phyloP scores from a whole-genome alignment of 495 filamentous ascomycete genomes.

The Opeltia flavorubescens region DNA sequence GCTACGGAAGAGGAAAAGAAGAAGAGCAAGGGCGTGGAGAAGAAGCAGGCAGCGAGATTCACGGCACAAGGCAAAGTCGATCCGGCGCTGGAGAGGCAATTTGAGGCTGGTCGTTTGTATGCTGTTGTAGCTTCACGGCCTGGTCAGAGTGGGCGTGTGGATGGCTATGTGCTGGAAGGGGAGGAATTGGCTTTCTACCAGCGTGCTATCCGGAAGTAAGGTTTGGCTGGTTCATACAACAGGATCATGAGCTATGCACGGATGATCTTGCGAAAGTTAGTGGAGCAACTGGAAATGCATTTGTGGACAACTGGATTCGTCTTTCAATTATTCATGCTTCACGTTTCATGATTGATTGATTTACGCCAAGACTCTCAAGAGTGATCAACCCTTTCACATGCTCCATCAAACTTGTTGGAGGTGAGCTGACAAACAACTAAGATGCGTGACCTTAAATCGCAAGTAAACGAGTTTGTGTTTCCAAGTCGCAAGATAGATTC shows the following conservation, averaged over 20 bases:
- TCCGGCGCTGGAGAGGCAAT: conserved; percentile 81
- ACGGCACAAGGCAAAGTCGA: conserved; percentile 83
- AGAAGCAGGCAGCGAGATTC: conserved; percentile 85
- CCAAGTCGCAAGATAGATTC: no score
- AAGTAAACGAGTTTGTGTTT: no score
- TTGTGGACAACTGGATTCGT: no score
- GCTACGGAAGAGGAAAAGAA: conserved; percentile 38
- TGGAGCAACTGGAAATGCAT: no score
- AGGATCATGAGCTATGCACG: no score
- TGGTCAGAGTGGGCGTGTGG: conserved; percentile 87
- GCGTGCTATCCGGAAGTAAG: conserved; percentile 93
- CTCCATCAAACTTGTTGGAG: no score
- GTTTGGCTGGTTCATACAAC: conserved; percentile 13
- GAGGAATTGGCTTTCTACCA: conserved; percentile 99
- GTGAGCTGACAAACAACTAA: no score
- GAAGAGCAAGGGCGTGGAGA: conserved; percentile 82
- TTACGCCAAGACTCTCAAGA: not conserved
- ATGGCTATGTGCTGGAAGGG: conserved; percentile 98
- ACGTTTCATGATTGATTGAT: no score
- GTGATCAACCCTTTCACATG: not conserved
- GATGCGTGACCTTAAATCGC: no score
- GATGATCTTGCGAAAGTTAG: no score
- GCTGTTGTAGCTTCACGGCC: conserved; percentile 84
- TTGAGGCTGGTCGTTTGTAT: conserved; percentile 94
- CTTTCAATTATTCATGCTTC: no score